Evolutionary conservation across 441 rosid genomes (phyloP).

Genomic region (Kokia cookei): DNA sequence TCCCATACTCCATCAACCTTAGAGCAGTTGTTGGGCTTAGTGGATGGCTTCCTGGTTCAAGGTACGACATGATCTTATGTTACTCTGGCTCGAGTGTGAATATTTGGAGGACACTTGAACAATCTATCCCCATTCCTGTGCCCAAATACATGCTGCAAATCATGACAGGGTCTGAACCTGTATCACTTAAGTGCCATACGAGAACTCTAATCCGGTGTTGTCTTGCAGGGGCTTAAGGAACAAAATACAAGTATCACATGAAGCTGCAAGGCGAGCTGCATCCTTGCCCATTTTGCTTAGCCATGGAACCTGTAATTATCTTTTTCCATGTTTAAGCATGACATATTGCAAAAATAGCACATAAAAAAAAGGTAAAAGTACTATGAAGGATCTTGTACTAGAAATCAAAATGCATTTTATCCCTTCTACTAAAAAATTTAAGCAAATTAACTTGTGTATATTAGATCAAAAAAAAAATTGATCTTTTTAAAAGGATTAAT

Average conservation of each 20-base stretch:
- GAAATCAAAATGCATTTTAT: fast-evolving
- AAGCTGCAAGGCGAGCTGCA: slow-evolving; percentile 57
- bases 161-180: too few species aligned
- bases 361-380: too few species aligned
- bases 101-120: neutral
- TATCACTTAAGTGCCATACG: too few species aligned
- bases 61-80: slow-evolving; percentile 13
- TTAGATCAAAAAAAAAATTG: fast-evolving
- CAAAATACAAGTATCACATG: slow-evolving; percentile 52
- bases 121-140: too few species aligned
- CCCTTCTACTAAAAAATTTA: too few species aligned
- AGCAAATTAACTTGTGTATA: fast-evolving
- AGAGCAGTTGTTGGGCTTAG: slow-evolving; percentile 67
- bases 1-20: slow-evolving; percentile 42
- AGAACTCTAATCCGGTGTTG: neutral
- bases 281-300: slow-evolving; percentile 52
- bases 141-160: too few species aligned
- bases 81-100: neutral
- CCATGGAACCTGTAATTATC: slow-evolving; percentile 52
- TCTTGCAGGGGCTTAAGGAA: slow-evolving; percentile 42
- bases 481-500: too few species aligned
- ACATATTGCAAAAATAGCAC: too few species aligned
- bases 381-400: too few species aligned
- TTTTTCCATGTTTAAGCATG: neutral
- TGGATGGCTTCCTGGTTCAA: slow-evolving; percentile 71